Base-by-base conservation (phyloP, 495 filamentous ascomycete species). In the Podospora pseudoanserina region DNA sequence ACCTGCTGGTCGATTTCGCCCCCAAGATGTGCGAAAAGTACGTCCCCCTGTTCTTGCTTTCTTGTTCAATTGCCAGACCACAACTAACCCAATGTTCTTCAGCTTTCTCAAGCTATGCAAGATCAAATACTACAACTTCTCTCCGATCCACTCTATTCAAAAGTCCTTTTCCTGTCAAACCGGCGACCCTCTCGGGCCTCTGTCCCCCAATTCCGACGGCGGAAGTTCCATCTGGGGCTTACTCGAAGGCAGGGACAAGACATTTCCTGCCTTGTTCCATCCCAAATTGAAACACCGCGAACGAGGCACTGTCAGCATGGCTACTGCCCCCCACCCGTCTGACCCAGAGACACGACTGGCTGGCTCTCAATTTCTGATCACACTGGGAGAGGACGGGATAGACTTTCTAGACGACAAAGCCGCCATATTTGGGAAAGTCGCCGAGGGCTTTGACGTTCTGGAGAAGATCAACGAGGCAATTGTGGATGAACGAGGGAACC, bases 31-130 rank as follows among this genome's bases (percentile, higher is more conserved):
- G 94, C 80, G 90, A 96, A 78, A 97, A 97, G 93, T 96, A 79
- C 81, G 90, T 84, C 61, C 23, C 23, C 23, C 1, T 23, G 23
- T 23, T 63, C 1, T 53, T 60, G 19, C 18, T 32, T 59, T 64
- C 53, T 65, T 44, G 34, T 16, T 44, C 63, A 65, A 59, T 67
- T 61, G n/a, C 60, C 23, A 13, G 28, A 26, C 70, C 67, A 59
- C 74, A 55, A 84, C 86, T 90, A 84, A 90, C 65, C 5, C 78
- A 81, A 71, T 59, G 70, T 67, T 67, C 63, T 77, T 55, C 83
- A 97, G 93, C 85, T 97, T 97, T 80, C 82, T 97, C 27, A 97
- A 97, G 87, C 91, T 97, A 73, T 97, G 94, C 86, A 97, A 97
- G 77, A 82, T 92, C 79, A 97, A 96, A 82, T 97, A 97, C 80